These are phyloP conservation scores for Astrephomene gubernaculifera DNA, from an alignment of 139 green algal genomes.

Conservation along the genomic window DNA sequence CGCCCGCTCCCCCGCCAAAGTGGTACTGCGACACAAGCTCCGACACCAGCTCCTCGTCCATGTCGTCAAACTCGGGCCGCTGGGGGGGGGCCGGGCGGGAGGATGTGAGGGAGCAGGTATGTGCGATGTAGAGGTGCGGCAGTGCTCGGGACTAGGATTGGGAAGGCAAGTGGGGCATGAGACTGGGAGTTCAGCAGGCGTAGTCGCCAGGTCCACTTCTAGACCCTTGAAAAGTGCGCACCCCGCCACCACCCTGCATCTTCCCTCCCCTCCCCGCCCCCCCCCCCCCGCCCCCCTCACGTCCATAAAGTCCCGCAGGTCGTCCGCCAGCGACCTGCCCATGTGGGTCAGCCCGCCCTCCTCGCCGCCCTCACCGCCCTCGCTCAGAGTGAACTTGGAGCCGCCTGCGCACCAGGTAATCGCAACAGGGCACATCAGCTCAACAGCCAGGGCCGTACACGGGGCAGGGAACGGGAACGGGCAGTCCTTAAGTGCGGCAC, in stretches of 20 bases:
- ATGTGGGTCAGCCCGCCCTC: constrained; percentile 49
- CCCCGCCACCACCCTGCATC: too few relatives aligned
- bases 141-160: too few relatives aligned
- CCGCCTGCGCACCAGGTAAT: too few relatives aligned
- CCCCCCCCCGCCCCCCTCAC: constrained; percentile 6
- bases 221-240: too few relatives aligned
- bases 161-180: background rate
- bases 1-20: constrained; percentile 80
- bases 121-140: too few relatives aligned
- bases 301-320: constrained; percentile 48
- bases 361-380: constrained; percentile 66
- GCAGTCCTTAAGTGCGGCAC: background rate
- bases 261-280: background rate
- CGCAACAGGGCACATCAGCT: too few relatives aligned
- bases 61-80: constrained; percentile 53
- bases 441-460: too few relatives aligned
- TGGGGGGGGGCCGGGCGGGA: background rate
- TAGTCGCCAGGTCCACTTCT: too few relatives aligned
- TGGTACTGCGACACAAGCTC: constrained; percentile 70
- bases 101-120: too few relatives aligned
- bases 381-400: constrained; percentile 81
- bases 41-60: constrained; percentile 72
- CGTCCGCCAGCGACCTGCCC: constrained; percentile 46
- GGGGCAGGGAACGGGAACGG: background rate
- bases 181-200: too few relatives aligned